Evolutionary conservation across 345 rosid genomes (phyloP).

Genomic region (Zanthoxylum bungeanum): DNA sequence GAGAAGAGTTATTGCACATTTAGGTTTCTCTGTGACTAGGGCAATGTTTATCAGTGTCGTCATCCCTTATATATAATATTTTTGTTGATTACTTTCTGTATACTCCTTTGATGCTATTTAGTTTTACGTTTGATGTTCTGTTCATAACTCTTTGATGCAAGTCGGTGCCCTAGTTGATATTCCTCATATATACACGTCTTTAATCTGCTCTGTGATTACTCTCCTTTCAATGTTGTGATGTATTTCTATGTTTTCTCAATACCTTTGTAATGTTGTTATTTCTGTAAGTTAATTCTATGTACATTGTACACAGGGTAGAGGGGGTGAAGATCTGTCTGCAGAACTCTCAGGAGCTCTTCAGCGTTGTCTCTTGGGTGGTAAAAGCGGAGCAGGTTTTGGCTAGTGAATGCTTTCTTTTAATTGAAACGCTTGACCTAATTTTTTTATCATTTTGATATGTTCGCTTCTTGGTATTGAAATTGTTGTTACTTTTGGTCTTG

Average conservation of each 20-base stretch:
- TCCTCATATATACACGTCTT: background rate
- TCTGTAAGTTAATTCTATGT: background rate
- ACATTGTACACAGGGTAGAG: conserved; percentile 66
- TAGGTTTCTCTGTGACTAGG: background rate
- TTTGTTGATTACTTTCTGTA: background rate
- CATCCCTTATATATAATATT: background rate
- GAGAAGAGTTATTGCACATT: background rate
- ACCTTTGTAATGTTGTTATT: background rate
- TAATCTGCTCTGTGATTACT: background rate
- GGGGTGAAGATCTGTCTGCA: conserved; percentile 81
- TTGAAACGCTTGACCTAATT: background rate
- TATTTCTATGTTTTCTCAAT: background rate
- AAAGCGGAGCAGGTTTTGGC: conserved; percentile 77
- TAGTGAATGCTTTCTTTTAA: background rate
- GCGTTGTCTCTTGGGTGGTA: conserved; percentile 80
- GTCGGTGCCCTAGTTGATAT: background rate
- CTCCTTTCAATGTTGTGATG: background rate
- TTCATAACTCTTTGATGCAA: background rate
- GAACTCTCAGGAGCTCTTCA: conserved; percentile 78
- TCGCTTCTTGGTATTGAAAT: background rate
- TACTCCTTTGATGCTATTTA: background rate
- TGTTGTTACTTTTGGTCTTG: background rate
- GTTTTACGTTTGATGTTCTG: background rate
- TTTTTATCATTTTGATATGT: background rate
- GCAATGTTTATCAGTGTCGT: background rate